Percentiles rank a stretch among this genome's conserved stretches.
These are phyloP conservation scores for Arthroderma sp. DNA, from an alignment of 2,329 filamentous ascomycete genomes.

Conservation along the genomic window DNA sequence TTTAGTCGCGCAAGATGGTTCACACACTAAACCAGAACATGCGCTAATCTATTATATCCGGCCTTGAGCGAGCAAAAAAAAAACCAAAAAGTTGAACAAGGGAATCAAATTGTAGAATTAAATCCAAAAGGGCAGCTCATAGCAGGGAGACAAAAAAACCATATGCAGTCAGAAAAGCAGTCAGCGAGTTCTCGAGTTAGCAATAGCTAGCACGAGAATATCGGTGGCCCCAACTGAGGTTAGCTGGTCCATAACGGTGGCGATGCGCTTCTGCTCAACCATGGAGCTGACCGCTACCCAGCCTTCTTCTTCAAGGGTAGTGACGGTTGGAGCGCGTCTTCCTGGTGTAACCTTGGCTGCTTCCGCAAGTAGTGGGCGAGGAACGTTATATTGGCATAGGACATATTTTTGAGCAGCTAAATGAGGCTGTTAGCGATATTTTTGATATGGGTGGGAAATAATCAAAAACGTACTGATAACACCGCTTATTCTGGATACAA, in stretches of 20 bases:
- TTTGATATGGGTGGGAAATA: background rate
- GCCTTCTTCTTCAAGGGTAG: slow-evolving; percentile 69
- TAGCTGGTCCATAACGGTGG: slow-evolving; percentile 74
- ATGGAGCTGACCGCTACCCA: slow-evolving; percentile 94
- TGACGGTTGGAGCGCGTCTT: slow-evolving; percentile 84
- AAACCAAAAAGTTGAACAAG: too few species aligned
- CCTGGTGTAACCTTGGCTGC: slow-evolving; percentile 76
- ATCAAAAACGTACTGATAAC: slow-evolving; percentile 54
- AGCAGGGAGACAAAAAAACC: background rate
- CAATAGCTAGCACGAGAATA: slow-evolving; percentile 73
- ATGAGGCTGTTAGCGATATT: slow-evolving; percentile 7
- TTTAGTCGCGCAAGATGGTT: too few species aligned
- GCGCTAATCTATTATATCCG: too few species aligned
- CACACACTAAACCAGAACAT: too few species aligned
- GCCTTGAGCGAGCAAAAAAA: too few species aligned
- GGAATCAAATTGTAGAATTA: too few species aligned
- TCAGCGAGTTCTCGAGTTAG: slow-evolving; percentile 53
- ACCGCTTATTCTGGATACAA: slow-evolving; percentile 74
- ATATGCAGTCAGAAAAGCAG: background rate
- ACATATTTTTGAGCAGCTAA: slow-evolving; percentile 77
- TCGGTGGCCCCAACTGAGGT: slow-evolving; percentile 65
- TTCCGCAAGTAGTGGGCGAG: slow-evolving; percentile 50
- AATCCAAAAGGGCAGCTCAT: background rate
- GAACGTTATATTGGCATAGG: slow-evolving; percentile 91
- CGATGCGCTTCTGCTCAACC: slow-evolving; percentile 80